Conservation (phyloP, 192 early-diverging fungal species). For the Chytriomyces sp. region DNA sequence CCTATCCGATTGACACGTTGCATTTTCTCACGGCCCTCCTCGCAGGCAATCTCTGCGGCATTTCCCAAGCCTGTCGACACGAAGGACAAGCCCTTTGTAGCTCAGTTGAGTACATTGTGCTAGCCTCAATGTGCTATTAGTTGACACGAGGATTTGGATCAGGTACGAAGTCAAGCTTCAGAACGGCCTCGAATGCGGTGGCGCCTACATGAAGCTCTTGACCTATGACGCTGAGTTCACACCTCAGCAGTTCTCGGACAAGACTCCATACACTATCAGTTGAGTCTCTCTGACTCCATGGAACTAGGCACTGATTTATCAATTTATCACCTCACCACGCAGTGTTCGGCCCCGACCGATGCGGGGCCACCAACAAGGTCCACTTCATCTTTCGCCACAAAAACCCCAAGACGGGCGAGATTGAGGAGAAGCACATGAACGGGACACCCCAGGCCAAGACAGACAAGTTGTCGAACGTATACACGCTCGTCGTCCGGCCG, state of each 20-base stretch:
- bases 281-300: slow-evolving; percentile 8
- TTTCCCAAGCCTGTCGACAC: slow-evolving; percentile 74
- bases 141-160: neutral
- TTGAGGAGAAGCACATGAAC: slow-evolving; percentile 85
- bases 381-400: slow-evolving; percentile 93
- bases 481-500: slow-evolving; percentile 81
- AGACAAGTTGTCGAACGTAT: slow-evolving; percentile 70
- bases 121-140: slow-evolving; percentile 19
- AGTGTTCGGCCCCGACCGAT: slow-evolving; percentile 98
- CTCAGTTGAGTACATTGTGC: slow-evolving; percentile 15
- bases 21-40: neutral
- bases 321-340: slow-evolving; percentile 11
- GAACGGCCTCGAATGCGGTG: slow-evolving; percentile 85
- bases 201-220: slow-evolving; percentile 90
- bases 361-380: slow-evolving; percentile 86
- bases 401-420: slow-evolving; percentile 77
- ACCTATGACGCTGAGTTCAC: slow-evolving; percentile 64
- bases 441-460: slow-evolving; percentile 68
- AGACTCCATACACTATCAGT: slow-evolving; percentile 85
- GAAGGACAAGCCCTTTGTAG: slow-evolving; percentile 72
- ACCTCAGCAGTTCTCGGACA: slow-evolving; percentile 73
- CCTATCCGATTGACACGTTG: neutral
- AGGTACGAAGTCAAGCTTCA: slow-evolving; percentile 89
- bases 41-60: slow-evolving; percentile 73
- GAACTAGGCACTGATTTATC: neutral